A percentile compares a stretch with the other conserved stretches of the same genome.
Evolutionary conservation across 768 basidiomycete genomes (phyloP).

Genomic region (Tulasnella sp.): DNA sequence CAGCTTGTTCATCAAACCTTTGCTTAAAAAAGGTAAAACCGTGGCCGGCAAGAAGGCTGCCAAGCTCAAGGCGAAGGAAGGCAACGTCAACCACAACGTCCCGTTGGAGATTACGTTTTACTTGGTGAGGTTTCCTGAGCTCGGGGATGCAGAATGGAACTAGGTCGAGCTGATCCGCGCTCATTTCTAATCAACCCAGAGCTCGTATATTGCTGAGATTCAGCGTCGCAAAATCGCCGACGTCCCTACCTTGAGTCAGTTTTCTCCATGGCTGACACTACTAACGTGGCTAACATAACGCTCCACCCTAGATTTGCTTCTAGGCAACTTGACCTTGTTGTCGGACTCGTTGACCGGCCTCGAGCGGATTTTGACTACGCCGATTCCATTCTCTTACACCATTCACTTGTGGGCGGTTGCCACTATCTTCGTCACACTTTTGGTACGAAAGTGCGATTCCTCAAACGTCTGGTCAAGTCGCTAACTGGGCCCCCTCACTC

Average conservation of each 20-base stretch:
- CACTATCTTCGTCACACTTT: conserved; percentile 52
- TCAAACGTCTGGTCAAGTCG: conserved; percentile 50
- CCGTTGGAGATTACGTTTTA: conserved; percentile 69
- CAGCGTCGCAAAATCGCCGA: conserved; percentile 55
- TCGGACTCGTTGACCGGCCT: conserved; percentile 64
- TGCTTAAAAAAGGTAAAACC: conserved; percentile 48
- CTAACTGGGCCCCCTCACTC: background rate
- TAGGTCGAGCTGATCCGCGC: background rate
- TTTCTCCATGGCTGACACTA: background rate
- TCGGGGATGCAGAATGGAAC: background rate
- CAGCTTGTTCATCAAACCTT: conserved; percentile 49
- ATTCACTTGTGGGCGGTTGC: conserved; percentile 67
- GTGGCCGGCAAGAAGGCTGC: conserved; percentile 63
- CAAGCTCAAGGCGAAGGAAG: conserved; percentile 48
- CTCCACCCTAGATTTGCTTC: conserved; percentile 43
- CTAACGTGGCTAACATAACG: background rate
- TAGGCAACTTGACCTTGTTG: conserved; percentile 48
- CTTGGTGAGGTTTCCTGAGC: conserved; percentile 20
- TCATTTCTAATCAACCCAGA: conserved; percentile 44
- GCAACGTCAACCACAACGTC: conserved; percentile 50
- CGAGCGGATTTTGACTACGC: conserved; percentile 69
- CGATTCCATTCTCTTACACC: conserved; percentile 74
- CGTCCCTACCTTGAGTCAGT: conserved; percentile 58
- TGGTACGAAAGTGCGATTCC: conserved; percentile 56
- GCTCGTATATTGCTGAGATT: conserved; percentile 60